Percentiles rank a stretch among this genome's conserved stretches.
Evolutionary conservation across 2,329 filamentous ascomycete genomes (phyloP).

Genomic region (Sodiomyces alkalinus): DNA sequence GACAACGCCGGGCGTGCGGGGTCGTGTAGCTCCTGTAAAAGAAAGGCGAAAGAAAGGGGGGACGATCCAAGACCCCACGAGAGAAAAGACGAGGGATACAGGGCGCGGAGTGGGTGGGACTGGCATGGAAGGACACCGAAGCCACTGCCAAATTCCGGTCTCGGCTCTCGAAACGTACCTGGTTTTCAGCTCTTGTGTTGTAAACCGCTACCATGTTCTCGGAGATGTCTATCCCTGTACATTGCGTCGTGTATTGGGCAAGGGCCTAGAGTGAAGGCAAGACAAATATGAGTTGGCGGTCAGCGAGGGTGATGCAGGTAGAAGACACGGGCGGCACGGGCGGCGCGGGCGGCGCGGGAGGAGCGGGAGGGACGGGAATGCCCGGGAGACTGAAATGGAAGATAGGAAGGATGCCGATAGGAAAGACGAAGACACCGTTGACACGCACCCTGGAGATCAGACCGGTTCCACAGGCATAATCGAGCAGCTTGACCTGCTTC

Average conservation of each 20-base stretch:
- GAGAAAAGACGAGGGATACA: not conserved
- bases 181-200: conserved; percentile 42
- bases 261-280: too few relatives aligned
- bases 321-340: not conserved
- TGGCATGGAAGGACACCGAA: too few relatives aligned
- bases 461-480: conserved; percentile 66
- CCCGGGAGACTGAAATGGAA: not conserved
- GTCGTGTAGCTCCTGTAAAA: not conserved
- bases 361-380: too few relatives aligned
- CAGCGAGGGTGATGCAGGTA: conserved; percentile 1
- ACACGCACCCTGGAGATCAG: conserved; percentile 43
- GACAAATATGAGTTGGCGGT: conserved; percentile 1
- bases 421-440: not conserved
- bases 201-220: conserved; percentile 55
- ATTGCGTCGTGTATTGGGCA: conserved; percentile 44
- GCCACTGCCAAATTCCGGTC: too few relatives aligned
- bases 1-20: not conserved
- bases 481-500: conserved; percentile 38
- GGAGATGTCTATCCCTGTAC: conserved; percentile 55
- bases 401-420: not conserved
- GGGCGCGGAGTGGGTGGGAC: too few relatives aligned
- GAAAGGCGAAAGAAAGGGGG: not conserved
- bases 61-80: not conserved
- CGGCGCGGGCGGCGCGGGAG: too few relatives aligned
- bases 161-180: too few relatives aligned